phyloP scores from a whole-genome alignment of 148 eudicot genomes.

The Talinum fruticosum region DNA sequence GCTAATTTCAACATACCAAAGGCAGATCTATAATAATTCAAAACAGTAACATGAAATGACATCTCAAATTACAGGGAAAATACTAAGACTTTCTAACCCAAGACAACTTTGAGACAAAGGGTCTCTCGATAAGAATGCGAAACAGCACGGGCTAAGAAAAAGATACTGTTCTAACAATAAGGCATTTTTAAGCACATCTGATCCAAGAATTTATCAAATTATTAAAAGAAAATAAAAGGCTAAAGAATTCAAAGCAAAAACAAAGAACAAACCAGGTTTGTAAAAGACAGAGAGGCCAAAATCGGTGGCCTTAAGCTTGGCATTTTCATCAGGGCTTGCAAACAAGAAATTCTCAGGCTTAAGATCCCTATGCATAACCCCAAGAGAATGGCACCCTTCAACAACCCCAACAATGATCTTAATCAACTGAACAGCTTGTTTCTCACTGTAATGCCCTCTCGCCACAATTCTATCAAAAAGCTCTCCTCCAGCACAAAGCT shows the following conservation, averaged over 20 bases:
- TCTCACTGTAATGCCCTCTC: slow-evolving; percentile 71
- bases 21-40: not conserved
- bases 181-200: too few relatives aligned
- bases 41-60: not conserved
- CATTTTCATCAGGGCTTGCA: slow-evolving; percentile 54
- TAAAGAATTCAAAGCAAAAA: not conserved
- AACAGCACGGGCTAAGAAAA: too few relatives aligned
- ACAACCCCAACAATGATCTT: slow-evolving; percentile 70
- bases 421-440: slow-evolving; percentile 51
- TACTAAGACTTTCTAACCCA: not conserved
- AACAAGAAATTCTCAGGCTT: slow-evolving; percentile 83
- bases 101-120: not conserved
- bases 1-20: not conserved
- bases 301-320: slow-evolving; percentile 69
- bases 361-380: slow-evolving; percentile 81
- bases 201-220: not conserved
- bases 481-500: slow-evolving; percentile 71
- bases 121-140: too few relatives aligned
- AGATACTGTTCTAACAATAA: too few relatives aligned
- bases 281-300: slow-evolving; percentile 69
- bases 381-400: slow-evolving; percentile 75
- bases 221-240: not conserved
- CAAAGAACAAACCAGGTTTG: slow-evolving; percentile 59
- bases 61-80: too few relatives aligned
- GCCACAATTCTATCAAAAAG: slow-evolving; percentile 69